Percentiles rank a stretch among this genome's conserved stretches.
phyloP scores from a whole-genome alignment of 1,139 yeast species.

The Geotrichum europaeum region DNA sequence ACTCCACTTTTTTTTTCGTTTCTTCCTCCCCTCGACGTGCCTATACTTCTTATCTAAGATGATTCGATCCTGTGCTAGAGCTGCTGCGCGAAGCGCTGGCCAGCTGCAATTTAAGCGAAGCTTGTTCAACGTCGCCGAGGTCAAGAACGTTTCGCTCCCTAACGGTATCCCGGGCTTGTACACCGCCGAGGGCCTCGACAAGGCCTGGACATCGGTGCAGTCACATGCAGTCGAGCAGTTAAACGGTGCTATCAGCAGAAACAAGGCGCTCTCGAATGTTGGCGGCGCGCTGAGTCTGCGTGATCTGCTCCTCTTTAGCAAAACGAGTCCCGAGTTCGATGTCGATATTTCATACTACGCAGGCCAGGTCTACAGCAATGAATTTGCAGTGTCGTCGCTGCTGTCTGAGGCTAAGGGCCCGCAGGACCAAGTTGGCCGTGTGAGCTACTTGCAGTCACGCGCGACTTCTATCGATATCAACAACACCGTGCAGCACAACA shows the following conservation, averaged over 20 bases:
- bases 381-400: constrained; percentile 59
- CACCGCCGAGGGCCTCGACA: constrained; percentile 59
- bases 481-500: constrained; percentile 7
- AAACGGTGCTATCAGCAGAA: constrained; percentile 36
- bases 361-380: constrained; percentile 87
- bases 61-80: not conserved
- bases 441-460: constrained; percentile 5
- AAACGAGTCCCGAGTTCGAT: constrained; percentile 7
- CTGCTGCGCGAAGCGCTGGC: not conserved
- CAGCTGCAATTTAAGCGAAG: not conserved
- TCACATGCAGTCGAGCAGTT: constrained; percentile 59
- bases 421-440: constrained; percentile 19
- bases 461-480: constrained; percentile 6
- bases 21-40: not conserved
- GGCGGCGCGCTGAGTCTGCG: constrained; percentile 3
- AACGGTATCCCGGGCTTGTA: constrained; percentile 70
- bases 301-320: constrained; percentile 6
- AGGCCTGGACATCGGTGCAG: constrained; percentile 83
- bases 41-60: not conserved
- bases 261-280: constrained; percentile 19
- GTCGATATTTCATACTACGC: constrained; percentile 59
- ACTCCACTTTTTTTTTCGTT: not conserved
- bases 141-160: constrained; percentile 28
- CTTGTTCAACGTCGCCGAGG: constrained; percentile 30
- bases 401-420: constrained; percentile 36